phyloP scores from a whole-genome alignment of 441 rosid genomes.

The Erysimum pusillum region DNA sequence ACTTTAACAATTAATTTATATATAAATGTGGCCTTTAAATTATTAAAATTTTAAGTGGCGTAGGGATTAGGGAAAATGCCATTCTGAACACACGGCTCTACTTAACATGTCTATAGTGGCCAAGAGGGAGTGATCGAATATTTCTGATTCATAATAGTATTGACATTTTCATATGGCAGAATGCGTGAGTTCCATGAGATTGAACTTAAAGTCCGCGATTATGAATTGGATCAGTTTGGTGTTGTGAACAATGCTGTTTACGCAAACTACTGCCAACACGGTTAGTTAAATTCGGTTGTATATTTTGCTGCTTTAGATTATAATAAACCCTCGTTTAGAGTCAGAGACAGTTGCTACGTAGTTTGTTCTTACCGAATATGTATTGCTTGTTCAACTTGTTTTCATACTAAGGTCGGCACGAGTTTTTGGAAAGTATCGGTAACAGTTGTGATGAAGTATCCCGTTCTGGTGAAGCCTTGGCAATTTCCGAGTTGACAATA shows the following conservation, averaged over 20 bases:
- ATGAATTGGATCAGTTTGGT: slow-evolving; percentile 88
- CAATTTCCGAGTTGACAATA: slow-evolving; percentile 68
- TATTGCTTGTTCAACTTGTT: not conserved
- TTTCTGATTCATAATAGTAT: too few species aligned
- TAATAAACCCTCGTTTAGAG: not conserved
- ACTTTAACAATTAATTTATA: too few species aligned
- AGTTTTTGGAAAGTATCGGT: slow-evolving; percentile 63
- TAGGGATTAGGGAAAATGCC: too few species aligned
- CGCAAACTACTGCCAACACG: slow-evolving; percentile 80
- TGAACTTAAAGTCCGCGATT: slow-evolving; percentile 81
- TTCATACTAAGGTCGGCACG: not conserved
- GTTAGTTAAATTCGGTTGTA: slow-evolving; percentile 19
- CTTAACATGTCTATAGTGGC: too few species aligned
- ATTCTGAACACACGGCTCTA: too few species aligned
- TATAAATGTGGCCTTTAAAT: too few species aligned
- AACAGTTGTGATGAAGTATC: slow-evolving; percentile 53
- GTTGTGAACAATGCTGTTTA: slow-evolving; percentile 91
- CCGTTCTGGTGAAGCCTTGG: slow-evolving; percentile 37
- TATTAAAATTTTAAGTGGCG: too few species aligned
- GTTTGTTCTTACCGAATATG: not conserved
- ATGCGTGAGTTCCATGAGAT: slow-evolving; percentile 63
- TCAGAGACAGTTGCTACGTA: not conserved
- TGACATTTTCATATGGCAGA: slow-evolving; percentile 39
- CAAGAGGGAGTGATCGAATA: too few species aligned
- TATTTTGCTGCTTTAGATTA: not conserved